Conservation (phyloP, 2,329 filamentous ascomycete genomes). For the Fusarium liriodendri region DNA sequence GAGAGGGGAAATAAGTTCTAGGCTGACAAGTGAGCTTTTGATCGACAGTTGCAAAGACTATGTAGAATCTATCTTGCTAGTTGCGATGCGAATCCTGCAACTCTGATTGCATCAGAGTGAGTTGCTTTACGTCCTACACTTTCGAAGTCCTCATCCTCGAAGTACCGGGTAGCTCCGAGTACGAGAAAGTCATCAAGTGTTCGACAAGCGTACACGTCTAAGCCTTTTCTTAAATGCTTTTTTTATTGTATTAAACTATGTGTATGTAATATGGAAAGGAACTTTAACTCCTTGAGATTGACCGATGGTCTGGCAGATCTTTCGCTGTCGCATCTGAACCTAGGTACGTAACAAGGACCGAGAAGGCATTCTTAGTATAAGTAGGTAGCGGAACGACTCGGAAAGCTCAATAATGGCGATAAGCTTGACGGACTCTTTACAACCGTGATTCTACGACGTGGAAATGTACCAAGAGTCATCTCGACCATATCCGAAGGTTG, state of each 20-base stretch:
- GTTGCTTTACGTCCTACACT: not conserved
- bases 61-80: not conserved
- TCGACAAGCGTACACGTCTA: not conserved
- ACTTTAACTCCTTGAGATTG: too few relatives aligned
- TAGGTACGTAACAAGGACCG: too few relatives aligned
- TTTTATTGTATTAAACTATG: not conserved
- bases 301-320: not conserved
- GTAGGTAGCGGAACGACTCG: too few relatives aligned
- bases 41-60: not conserved
- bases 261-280: too few relatives aligned
- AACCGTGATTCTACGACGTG: not conserved
- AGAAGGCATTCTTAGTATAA: too few relatives aligned
- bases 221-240: not conserved
- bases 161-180: not conserved
- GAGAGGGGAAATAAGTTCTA: fast-evolving
- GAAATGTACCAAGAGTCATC: not conserved
- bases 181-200: not conserved
- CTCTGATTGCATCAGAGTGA: not conserved
- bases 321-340: not conserved
- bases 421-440: not conserved
- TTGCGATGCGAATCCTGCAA: not conserved
- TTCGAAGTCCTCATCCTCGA: not conserved
- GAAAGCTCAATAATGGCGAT: not conserved
- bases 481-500: not conserved
- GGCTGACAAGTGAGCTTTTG: not conserved